Evolutionary conservation across 495 filamentous ascomycete species (phyloP).

Genomic region (Haplographium delicatum): DNA sequence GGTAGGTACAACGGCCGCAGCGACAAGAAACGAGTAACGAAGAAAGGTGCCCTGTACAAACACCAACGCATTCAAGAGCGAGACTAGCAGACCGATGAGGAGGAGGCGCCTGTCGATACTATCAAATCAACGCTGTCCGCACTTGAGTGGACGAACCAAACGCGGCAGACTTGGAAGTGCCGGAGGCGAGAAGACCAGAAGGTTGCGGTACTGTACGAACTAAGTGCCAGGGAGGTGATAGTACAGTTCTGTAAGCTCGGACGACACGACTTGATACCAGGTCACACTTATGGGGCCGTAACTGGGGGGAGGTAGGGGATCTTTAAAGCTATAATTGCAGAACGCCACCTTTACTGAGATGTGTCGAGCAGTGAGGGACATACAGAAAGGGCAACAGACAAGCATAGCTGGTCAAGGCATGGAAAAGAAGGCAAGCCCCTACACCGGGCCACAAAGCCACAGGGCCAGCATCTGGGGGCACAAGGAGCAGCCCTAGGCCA

Average conservation of each 20-base stretch:
- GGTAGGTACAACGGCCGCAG: constrained; percentile 2
- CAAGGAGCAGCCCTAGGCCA: not conserved
- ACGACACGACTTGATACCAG: constrained; percentile 16
- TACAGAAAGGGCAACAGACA: not conserved
- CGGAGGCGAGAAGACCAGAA: constrained; percentile 8
- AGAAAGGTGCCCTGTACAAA: not conserved
- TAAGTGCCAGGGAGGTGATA: constrained; percentile 10
- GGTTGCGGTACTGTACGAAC: not conserved
- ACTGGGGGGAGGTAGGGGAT: not conserved
- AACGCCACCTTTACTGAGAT: constrained; percentile 7
- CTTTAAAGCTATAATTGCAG: constrained; percentile 14
- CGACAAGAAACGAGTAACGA: not conserved
- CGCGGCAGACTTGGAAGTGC: constrained; percentile 14
- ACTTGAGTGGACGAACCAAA: not conserved
- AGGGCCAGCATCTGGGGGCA: not conserved
- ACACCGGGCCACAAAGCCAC: not conserved
- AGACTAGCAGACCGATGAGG: not conserved
- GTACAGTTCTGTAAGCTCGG: constrained; percentile 21
- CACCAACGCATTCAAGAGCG: not conserved
- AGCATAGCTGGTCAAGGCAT: constrained; percentile 2
- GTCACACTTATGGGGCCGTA: constrained; percentile 4
- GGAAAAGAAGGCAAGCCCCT: too few species aligned
- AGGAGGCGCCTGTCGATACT: constrained; percentile 1
- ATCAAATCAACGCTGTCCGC: not conserved
- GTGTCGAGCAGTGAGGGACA: not conserved